Conservation (phyloP, 257 asterid species). For the Leonotis leonurus region DNA sequence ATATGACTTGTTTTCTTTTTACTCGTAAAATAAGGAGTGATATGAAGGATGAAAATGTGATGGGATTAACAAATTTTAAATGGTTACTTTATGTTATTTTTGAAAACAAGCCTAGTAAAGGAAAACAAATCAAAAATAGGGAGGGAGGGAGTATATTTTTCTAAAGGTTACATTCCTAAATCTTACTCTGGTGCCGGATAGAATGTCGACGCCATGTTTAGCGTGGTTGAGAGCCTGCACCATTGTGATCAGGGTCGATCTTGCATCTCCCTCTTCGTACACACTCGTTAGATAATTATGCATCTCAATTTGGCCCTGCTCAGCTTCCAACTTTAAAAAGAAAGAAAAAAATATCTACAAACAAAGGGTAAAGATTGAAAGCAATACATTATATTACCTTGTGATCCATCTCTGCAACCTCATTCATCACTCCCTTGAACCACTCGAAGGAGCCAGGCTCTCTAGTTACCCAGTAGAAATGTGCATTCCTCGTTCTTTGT, state of each 20-base stretch:
- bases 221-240: slow-evolving; percentile 96
- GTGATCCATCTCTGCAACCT: slow-evolving; percentile 87
- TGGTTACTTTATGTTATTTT: too few species aligned
- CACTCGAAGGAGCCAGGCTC: slow-evolving; percentile 91
- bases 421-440: slow-evolving; percentile 95
- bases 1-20: too few species aligned
- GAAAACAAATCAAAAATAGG: too few species aligned
- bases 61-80: too few species aligned
- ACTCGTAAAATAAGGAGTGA: too few species aligned
- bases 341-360: neutral
- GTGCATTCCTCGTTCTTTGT: slow-evolving; percentile 54
- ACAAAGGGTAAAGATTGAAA: neutral
- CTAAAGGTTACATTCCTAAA: too few species aligned
- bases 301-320: slow-evolving; percentile 92
- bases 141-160: too few species aligned
- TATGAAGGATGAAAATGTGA: too few species aligned
- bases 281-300: slow-evolving; percentile 89
- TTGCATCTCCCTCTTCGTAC: slow-evolving; percentile 93
- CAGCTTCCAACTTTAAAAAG: neutral
- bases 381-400: too few species aligned
- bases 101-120: too few species aligned
- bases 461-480: slow-evolving; percentile 92
- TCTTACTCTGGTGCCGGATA: slow-evolving; percentile 88
- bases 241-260: slow-evolving; percentile 93
- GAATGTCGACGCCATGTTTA: slow-evolving; percentile 89